Base-by-base conservation (phyloP, 345 rosid genomes). In the Rhodamnia rubescens region DNA sequence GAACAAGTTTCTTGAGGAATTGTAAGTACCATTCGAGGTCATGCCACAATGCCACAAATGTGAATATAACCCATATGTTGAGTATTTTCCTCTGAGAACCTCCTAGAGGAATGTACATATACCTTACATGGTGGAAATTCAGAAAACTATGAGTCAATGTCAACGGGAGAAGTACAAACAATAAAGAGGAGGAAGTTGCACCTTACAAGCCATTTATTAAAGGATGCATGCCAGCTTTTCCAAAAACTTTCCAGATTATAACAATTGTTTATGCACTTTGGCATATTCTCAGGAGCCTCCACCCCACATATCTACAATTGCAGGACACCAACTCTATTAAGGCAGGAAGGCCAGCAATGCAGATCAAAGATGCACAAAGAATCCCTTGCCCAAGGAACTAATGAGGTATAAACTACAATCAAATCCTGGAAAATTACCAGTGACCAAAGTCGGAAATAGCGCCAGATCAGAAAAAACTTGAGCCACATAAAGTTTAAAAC, bases 201-300 rank as follows among this genome's bases (percentile, higher is more conserved):
- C 99, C 99, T 94, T 88, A 97, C 98, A 87, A 97, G 95, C 99
- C 99, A 97, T 92, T 95, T 97, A 90, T 97, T 97, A 91, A 87
- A 97, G 16, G 99, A 95, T 15, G 99, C 99, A 86, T 97, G 99
- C 99, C 99, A 97, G 81, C 90, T 95, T 95, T 95, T 97, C 99
- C 99, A 97, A 88, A 97, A 97, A 51, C 91, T 89, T 93, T 97
- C 98, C 89, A 97, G 87, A 89, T 92, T 92, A 89, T 93, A 91
- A 88, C 99, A 97, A 91, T 95, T 97, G 87, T 97, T 97, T 51
- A 97, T 88, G 89, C 99, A 97, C 88, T 91, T 94, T 16, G 99
- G 96, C 99, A 97, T 95, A 87, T 95, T 95, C 88, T 97, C 98
- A 82, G 94, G 93, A 58, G 92, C 92, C 90, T 97, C 99, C 91